Evolutionary conservation across 768 basidiomycete species (phyloP), one percentile per base, ranked within the genome.

Genomic region (Botryobasidium botryosum): DNA sequence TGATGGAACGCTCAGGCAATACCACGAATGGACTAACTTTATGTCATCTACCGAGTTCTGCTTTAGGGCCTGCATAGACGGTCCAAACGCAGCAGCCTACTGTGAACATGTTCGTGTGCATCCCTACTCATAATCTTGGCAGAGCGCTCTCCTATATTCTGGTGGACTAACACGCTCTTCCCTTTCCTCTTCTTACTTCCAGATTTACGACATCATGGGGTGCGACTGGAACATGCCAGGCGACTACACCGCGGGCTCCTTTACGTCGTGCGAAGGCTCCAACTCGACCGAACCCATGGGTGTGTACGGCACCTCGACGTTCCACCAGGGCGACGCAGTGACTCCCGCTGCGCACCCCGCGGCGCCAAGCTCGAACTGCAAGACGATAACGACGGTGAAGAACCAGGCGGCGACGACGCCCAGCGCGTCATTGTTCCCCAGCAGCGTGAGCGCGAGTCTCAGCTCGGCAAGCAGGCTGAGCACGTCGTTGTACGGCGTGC

Each of bases 1-100:
- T 59, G 75, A 72, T 31, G 52, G 48, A 27, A 18, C 60, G 38
- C 50, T 72, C 3, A 50, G 69, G 51, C 68, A 82, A 54, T 63
- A 80, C 32, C 68, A 74, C 52, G 75, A 84, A 56, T 86, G 84
- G 84, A 81, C 77, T 38, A 75, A 77, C 59, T 79, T 77, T 54
- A 64, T 83, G 45, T 67, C 71, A 4, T 64, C 63, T 50, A 55
- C 46, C 48, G 41, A 48, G 39, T 59, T 60, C 54, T 58, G 55
- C 49, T 40, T 59, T 38, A 41, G 56, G 7, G 51, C 48, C 4
- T 60, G 57, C 47, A 32, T 38, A 24, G 51, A 52, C 17, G 50
- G 46, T 21, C 45, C 47, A 4, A 49, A 44, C 12, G 42, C 48
- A n/a, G 51, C 64, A 37, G 59, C 70, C 50, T 85, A 81, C 62